phyloP scores from a whole-genome alignment of 345 rosid genomes.

The Salix koriyanagi region DNA sequence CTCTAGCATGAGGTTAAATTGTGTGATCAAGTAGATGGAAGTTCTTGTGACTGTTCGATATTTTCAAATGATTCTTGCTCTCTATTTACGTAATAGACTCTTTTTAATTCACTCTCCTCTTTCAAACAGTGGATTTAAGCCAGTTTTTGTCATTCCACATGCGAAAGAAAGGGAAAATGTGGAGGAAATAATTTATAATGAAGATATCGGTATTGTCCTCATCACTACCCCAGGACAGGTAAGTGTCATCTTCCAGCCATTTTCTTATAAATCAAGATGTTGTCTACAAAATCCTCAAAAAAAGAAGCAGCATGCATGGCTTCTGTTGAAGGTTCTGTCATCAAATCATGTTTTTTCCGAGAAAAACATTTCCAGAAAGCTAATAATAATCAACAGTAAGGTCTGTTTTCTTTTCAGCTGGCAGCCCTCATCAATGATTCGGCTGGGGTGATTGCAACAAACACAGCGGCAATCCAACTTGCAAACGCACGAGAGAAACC shows the following conservation, averaged over 20 bases:
- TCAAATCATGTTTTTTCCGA: background rate
- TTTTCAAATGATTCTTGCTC: too few species aligned
- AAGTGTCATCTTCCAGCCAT: constrained; percentile 9
- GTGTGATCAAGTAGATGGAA: too few species aligned
- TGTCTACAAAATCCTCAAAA: background rate
- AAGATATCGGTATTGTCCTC: constrained; percentile 62
- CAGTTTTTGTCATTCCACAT: constrained; percentile 81
- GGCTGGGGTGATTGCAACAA: constrained; percentile 83
- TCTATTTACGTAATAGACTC: background rate
- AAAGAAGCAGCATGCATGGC: background rate
- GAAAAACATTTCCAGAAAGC: background rate
- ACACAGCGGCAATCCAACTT: constrained; percentile 88
- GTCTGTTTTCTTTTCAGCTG: constrained; percentile 41
- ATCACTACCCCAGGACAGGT: constrained; percentile 96
- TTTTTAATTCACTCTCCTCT: background rate
- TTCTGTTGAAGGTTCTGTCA: background rate
- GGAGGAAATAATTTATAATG: constrained; percentile 63
- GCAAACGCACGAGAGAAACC: constrained; percentile 78
- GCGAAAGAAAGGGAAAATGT: constrained; percentile 88
- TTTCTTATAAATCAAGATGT: background rate
- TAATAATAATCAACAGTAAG: background rate
- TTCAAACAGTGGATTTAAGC: constrained; percentile 62
- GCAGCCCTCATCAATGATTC: constrained; percentile 89
- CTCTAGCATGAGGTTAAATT: too few species aligned
- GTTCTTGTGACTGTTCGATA: too few species aligned